Evolutionary conservation across 495 filamentous ascomycete genomes (phyloP).

Genomic region (Penicillium argentinense): DNA sequence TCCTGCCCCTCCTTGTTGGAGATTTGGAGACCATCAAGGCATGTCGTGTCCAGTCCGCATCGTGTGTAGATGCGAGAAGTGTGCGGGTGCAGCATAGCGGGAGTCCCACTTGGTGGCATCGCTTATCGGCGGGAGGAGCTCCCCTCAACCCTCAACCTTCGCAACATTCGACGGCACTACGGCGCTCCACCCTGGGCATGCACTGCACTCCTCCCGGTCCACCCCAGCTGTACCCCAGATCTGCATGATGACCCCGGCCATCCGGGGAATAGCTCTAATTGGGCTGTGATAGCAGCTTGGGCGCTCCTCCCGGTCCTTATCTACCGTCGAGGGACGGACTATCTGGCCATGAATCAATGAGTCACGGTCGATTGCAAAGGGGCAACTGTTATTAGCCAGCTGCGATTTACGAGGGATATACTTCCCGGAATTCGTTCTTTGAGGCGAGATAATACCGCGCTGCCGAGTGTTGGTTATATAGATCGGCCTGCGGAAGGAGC

Average conservation of each 20-base stretch:
- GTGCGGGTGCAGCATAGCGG: too few species aligned
- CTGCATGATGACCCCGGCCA: not conserved
- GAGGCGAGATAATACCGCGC: slow-evolving; percentile 6
- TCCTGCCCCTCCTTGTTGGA: not conserved
- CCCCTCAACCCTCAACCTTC: slow-evolving; percentile 5
- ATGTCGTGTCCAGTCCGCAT: not conserved
- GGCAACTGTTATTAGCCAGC: slow-evolving; percentile 10
- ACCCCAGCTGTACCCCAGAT: slow-evolving; percentile 18
- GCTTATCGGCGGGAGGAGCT: slow-evolving; percentile 27
- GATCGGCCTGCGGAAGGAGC: slow-evolving; percentile 8
- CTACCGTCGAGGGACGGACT: slow-evolving; percentile 4
- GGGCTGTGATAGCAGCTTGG: not conserved
- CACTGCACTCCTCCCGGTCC: slow-evolving; percentile 14
- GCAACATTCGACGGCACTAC: not conserved
- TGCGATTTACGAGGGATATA: not conserved
- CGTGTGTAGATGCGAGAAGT: too few species aligned
- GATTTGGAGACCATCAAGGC: not conserved
- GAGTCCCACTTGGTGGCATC: not conserved
- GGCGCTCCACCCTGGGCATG: not conserved
- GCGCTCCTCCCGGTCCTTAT: slow-evolving; percentile 14
- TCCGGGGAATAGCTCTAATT: not conserved
- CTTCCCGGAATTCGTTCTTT: not conserved
- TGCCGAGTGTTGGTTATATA: slow-evolving; percentile 8
- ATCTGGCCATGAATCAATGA: slow-evolving; percentile 17
- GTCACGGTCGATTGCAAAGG: slow-evolving; percentile 12